Percentiles rank a stretch among this genome's conserved stretches.
Evolutionary conservation across 257 asterid genomes (phyloP).

Genomic region (Solanum clarkiae): DNA sequence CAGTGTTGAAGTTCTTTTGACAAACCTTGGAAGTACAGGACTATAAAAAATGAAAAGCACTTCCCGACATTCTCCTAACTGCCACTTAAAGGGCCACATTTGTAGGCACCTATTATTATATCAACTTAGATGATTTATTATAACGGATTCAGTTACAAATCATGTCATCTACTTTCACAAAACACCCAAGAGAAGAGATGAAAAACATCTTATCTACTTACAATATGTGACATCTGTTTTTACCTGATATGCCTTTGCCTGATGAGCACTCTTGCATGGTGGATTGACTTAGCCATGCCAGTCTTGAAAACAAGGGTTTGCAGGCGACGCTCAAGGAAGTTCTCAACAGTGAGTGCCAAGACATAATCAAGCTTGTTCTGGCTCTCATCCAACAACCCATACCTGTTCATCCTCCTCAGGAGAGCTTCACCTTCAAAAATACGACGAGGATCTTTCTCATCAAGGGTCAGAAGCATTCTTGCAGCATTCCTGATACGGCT

Average conservation of each 20-base stretch:
- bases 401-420: conserved; percentile 77
- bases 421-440: conserved; percentile 89
- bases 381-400: conserved; percentile 66
- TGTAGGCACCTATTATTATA: neutral
- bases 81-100: neutral
- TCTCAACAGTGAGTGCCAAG: conserved; percentile 75
- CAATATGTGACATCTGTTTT: neutral
- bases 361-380: conserved; percentile 89
- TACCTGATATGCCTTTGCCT: conserved; percentile 91
- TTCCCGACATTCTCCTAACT: neutral
- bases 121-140: neutral
- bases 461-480: conserved; percentile 63
- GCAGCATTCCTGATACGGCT: conserved; percentile 81
- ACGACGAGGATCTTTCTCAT: conserved; percentile 77
- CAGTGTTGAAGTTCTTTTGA: neutral
- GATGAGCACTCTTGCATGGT: conserved; percentile 82
- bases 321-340: conserved; percentile 80
- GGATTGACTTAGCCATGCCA: conserved; percentile 84
- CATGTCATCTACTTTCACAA: neutral
- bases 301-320: conserved; percentile 87
- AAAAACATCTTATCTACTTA: neutral
- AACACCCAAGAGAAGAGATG: neutral
- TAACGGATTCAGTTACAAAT: neutral
- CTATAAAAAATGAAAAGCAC: neutral
- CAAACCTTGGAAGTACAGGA: neutral